These are phyloP conservation scores for Ascochyta koolunga DNA, from an alignment of 2,329 filamentous ascomycete species.

Conservation along the genomic window DNA sequence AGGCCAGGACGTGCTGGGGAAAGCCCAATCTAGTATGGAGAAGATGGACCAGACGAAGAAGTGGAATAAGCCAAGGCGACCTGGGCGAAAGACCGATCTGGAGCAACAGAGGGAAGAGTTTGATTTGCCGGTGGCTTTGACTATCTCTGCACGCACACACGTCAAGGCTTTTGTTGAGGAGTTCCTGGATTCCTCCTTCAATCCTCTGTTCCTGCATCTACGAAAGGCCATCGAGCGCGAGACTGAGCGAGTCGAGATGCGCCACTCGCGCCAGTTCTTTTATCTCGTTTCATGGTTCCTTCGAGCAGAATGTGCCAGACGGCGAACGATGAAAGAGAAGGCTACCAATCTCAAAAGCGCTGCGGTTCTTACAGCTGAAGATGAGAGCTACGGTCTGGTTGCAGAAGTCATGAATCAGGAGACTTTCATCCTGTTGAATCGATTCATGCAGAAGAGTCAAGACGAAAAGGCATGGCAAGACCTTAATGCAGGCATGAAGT, in stretches of 20 bases:
- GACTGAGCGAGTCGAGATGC: conserved; percentile 76
- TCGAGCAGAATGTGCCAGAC: conserved; percentile 78
- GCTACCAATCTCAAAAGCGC: conserved; percentile 54
- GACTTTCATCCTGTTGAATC: conserved; percentile 87
- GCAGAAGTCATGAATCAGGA: conserved; percentile 92
- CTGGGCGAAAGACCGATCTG: conserved; percentile 48
- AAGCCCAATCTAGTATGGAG: conserved; percentile 73
- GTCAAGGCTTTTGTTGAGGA: conserved; percentile 86
- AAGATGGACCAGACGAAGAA: conserved; percentile 93
- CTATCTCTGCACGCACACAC: conserved; percentile 73
- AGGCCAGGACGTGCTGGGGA: conserved; percentile 82
- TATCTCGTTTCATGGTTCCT: conserved; percentile 94
- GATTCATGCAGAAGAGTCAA: conserved; percentile 77
- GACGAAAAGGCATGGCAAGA: conserved; percentile 89
- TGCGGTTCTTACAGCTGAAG: conserved; percentile 54
- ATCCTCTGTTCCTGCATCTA: conserved; percentile 81
- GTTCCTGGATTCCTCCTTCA: conserved; percentile 94
- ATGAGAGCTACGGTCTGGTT: conserved; percentile 82
- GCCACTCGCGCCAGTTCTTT: conserved; percentile 85
- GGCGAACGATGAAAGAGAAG: conserved; percentile 61
- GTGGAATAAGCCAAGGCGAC: conserved; percentile 78
- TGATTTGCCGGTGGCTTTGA: conserved; percentile 73
- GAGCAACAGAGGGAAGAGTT: conserved; percentile 65
- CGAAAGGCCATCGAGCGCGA: conserved; percentile 91
- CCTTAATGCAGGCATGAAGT: conserved; percentile 85